Conservation (phyloP, 768 basidiomycete genomes). For the Boletus reticuloceps region DNA sequence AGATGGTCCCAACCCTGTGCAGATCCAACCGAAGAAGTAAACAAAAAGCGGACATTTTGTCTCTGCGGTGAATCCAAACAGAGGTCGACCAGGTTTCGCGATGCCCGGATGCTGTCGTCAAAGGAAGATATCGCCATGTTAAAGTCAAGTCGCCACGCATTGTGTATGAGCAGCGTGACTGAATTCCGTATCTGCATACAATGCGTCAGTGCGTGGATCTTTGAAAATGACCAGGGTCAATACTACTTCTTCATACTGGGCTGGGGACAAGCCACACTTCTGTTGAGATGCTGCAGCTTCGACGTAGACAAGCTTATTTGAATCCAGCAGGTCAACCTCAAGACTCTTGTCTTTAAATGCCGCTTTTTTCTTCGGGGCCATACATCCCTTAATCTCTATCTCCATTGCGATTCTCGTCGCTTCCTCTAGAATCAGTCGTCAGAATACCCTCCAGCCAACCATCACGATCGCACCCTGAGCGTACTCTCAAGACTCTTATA, state of each 20-base stretch:
- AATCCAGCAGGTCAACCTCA: constrained; percentile 26
- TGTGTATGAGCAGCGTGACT: constrained; percentile 34
- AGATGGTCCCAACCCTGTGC: constrained; percentile 24
- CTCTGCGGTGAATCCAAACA: neutral
- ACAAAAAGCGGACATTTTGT: constrained; percentile 17
- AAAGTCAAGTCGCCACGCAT: constrained; percentile 43
- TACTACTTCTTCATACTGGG: constrained; percentile 30
- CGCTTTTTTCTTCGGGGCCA: neutral
- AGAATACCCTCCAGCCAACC: no score
- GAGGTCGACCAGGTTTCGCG: constrained; percentile 34
- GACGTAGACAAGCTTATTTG: constrained; percentile 35
- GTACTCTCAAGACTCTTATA: no score
- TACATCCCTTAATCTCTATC: no score
- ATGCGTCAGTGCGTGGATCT: neutral
- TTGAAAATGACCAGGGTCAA: neutral
- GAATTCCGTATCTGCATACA: constrained; percentile 15
- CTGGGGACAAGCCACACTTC: constrained; percentile 28
- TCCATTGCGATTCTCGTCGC: no score
- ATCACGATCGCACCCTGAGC: no score
- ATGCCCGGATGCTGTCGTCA: constrained; percentile 34
- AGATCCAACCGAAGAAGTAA: constrained; percentile 25
- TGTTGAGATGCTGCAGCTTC: constrained; percentile 35
- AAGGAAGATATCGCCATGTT: constrained; percentile 38
- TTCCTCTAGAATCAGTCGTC: no score
- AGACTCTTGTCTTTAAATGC: constrained; percentile 38